Percentiles rank a stretch among this genome's conserved stretches.
These are phyloP conservation scores for Teratosphaeriaceae sp. DNA, from an alignment of 2,329 filamentous ascomycete genomes.

Conservation along the genomic window DNA sequence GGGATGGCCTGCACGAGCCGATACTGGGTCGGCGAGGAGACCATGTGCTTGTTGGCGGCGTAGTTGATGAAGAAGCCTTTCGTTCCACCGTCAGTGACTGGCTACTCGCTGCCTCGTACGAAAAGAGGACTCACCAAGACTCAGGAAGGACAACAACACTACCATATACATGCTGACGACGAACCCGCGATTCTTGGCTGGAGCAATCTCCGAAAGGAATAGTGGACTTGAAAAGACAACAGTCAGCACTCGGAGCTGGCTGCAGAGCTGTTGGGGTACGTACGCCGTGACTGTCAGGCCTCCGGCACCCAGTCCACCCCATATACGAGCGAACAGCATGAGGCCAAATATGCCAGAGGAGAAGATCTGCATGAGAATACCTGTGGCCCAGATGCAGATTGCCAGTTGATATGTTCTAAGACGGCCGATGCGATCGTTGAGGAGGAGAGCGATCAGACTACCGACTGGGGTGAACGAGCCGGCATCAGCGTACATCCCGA, in stretches of 20 bases:
- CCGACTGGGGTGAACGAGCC: too few relatives aligned
- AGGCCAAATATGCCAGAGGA: not conserved
- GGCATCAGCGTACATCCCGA: too few relatives aligned
- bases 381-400: not conserved
- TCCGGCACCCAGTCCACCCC: not conserved
- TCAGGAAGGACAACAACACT: not conserved
- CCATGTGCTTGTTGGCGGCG: not conserved
- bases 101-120: not conserved
- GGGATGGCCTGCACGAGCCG: not conserved
- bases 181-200: not conserved
- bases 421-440: not conserved
- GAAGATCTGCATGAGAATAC: slow-evolving; percentile 1
- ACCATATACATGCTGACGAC: slow-evolving; percentile 1
- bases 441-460: not conserved
- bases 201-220: not conserved
- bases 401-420: not conserved
- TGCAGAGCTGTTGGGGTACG: too few relatives aligned
- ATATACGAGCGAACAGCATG: not conserved
- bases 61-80: not conserved
- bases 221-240: too few relatives aligned
- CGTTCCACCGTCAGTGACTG: not conserved
- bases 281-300: not conserved
- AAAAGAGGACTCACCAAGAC: not conserved
- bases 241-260: too few relatives aligned
- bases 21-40: not conserved